Evolutionary conservation across 2,329 filamentous ascomycete species (phyloP).

Genomic region (Cryphonectria radicalis): DNA sequence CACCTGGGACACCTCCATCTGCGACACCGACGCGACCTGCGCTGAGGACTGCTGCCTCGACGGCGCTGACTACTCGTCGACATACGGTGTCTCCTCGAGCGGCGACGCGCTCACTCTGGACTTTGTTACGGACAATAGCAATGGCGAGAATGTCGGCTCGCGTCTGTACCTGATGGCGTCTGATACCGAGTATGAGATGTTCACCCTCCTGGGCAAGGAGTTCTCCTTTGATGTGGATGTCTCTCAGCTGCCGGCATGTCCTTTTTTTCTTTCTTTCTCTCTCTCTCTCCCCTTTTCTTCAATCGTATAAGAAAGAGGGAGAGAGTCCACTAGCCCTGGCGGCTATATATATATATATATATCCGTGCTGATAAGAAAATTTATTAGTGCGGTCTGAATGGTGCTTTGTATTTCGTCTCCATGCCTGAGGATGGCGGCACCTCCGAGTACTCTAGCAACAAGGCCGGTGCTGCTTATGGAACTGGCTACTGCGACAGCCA

Average conservation of each 20-base stretch:
- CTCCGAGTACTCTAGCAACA: slow-evolving; percentile 54
- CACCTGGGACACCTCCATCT: slow-evolving; percentile 40
- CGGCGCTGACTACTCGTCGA: slow-evolving; percentile 49
- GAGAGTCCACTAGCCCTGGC: too few species aligned
- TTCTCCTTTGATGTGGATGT: slow-evolving; percentile 76
- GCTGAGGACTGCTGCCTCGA: slow-evolving; percentile 51
- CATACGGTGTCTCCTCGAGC: slow-evolving; percentile 51
- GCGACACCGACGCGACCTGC: slow-evolving; percentile 46
- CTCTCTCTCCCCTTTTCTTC: too few species aligned
- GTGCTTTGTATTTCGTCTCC: slow-evolving; percentile 68
- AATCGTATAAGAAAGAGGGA: too few species aligned
- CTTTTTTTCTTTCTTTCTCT: too few species aligned
- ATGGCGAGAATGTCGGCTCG: slow-evolving; percentile 51
- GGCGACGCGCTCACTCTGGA: slow-evolving; percentile 52
- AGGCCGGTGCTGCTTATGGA: slow-evolving; percentile 61
- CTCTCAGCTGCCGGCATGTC: slow-evolving; percentile 56
- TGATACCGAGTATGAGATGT: slow-evolving; percentile 65
- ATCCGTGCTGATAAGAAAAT: not conserved
- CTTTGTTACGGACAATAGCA: slow-evolving; percentile 54
- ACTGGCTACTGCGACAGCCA: slow-evolving; percentile 62
- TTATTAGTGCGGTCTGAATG: slow-evolving; percentile 69
- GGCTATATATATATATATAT: too few species aligned
- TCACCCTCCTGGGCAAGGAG: slow-evolving; percentile 68
- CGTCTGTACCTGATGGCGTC: slow-evolving; percentile 68
- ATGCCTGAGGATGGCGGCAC: slow-evolving; percentile 64